Conservation (phyloP, 805 yeast species). For the Candida wancherniae region DNA sequence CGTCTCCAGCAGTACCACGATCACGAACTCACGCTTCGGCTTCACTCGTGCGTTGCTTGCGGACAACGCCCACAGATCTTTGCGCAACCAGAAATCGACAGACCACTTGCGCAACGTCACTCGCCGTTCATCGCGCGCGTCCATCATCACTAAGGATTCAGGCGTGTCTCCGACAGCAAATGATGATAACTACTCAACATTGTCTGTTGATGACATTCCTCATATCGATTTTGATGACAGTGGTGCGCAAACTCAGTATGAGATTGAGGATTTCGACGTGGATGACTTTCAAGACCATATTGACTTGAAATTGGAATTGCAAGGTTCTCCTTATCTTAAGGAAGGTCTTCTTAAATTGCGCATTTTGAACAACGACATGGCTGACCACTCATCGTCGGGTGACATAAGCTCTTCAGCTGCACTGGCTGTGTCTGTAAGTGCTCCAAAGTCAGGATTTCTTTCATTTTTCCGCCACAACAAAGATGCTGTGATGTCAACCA, state of each 20-base stretch:
- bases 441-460: slow-evolving; percentile 8
- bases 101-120: slow-evolving; percentile 24
- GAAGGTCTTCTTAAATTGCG: slow-evolving; percentile 58
- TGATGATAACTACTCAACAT: slow-evolving; percentile 31
- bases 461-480: slow-evolving; percentile 17
- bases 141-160: slow-evolving; percentile 32
- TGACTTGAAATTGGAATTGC: slow-evolving; percentile 58
- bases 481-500: slow-evolving; percentile 2
- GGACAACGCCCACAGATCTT: slow-evolving; percentile 23
- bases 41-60: slow-evolving; percentile 37
- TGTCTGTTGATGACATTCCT: slow-evolving; percentile 34
- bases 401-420: slow-evolving; percentile 10
- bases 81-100: slow-evolving; percentile 24
- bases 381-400: slow-evolving; percentile 18
- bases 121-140: slow-evolving; percentile 32
- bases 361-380: slow-evolving; percentile 34
- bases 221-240: slow-evolving; percentile 11
- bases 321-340: slow-evolving; percentile 75
- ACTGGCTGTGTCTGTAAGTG: slow-evolving; percentile 10
- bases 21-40: slow-evolving; percentile 25
- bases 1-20: slow-evolving; percentile 16
- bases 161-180: slow-evolving; percentile 12
- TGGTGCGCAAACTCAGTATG: slow-evolving; percentile 15
- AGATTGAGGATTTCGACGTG: slow-evolving; percentile 35
- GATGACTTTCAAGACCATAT: slow-evolving; percentile 43